Evolutionary conservation across 83 land plant species (phyloP).

Genomic region (Isoetes engelmannii): DNA sequence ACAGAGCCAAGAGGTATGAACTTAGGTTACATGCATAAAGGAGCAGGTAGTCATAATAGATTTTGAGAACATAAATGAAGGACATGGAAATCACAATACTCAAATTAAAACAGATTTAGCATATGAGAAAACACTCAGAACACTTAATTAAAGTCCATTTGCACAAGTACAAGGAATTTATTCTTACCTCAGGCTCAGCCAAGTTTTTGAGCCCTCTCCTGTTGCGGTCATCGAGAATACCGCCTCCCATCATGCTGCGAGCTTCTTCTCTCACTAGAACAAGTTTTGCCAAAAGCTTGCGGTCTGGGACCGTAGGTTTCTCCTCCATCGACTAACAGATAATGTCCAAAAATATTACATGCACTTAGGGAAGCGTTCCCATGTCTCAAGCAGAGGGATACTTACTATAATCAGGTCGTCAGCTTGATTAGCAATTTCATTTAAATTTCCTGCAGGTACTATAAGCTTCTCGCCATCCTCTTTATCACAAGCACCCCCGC

Average conservation of each 20-base stretch:
- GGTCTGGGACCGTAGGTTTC: conserved; percentile 59
- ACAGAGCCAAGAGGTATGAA: too few relatives aligned
- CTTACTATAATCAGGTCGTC: conserved; percentile 76
- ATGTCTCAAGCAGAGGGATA: not conserved
- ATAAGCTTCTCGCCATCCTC: conserved; percentile 63
- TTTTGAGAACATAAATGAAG: too few relatives aligned
- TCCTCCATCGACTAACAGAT: conserved; percentile 71
- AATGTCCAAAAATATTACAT: not conserved
- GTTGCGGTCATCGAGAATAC: conserved; percentile 86
- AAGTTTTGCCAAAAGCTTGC: conserved; percentile 85
- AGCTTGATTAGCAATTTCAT: conserved; percentile 94
- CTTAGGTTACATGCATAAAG: too few relatives aligned
- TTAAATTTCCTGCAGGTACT: conserved; percentile 76
- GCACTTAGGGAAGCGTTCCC: not conserved
- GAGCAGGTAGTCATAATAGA: too few relatives aligned
- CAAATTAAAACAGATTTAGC: too few relatives aligned
- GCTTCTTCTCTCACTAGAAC: conserved; percentile 97
- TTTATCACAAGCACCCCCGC: conserved; percentile 80
- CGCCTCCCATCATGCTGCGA: conserved; percentile 94
- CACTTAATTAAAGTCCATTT: not conserved
- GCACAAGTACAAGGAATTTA: not conserved
- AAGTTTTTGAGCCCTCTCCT: conserved; percentile 67
- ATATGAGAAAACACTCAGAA: too few relatives aligned
- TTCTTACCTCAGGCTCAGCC: conserved; percentile 79
- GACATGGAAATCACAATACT: not conserved